Percentiles rank a stretch among this genome's conserved stretches.
phyloP scores from a whole-genome alignment of 1,284 basidiomycete genomes.

The Lignosus rhinocerotis region DNA sequence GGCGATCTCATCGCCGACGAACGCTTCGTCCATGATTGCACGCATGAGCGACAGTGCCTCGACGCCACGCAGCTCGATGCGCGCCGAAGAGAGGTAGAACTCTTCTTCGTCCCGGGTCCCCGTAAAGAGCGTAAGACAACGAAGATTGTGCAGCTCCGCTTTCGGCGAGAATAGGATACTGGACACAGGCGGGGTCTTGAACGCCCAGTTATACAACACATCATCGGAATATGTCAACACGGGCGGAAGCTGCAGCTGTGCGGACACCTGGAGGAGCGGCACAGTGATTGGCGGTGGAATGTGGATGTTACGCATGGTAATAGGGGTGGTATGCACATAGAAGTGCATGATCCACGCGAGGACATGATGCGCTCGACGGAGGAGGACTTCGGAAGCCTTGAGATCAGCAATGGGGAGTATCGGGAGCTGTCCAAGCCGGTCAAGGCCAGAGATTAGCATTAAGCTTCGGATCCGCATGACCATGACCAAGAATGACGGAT shows the following conservation, averaged over 20 bases:
- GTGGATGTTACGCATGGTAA: slow-evolving; percentile 45
- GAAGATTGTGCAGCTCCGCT: slow-evolving; percentile 54
- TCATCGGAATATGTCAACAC: slow-evolving; percentile 93
- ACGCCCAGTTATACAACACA: slow-evolving; percentile 90
- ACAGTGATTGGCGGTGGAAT: slow-evolving; percentile 78
- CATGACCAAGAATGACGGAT: neutral
- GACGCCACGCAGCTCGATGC: slow-evolving; percentile 92
- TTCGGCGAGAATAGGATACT: slow-evolving; percentile 29
- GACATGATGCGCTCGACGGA: slow-evolving; percentile 85
- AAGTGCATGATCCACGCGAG: slow-evolving; percentile 87
- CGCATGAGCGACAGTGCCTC: slow-evolving; percentile 87
- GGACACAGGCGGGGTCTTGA: slow-evolving; percentile 36
- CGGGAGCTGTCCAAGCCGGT: slow-evolving; percentile 38
- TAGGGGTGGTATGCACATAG: slow-evolving; percentile 81
- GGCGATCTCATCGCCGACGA: slow-evolving; percentile 83
- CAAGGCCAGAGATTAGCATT: neutral
- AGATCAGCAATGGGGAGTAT: slow-evolving; percentile 53
- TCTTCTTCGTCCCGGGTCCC: slow-evolving; percentile 83
- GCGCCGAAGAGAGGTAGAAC: slow-evolving; percentile 87
- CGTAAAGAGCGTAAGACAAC: slow-evolving; percentile 76
- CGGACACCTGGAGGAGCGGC: slow-evolving; percentile 78
- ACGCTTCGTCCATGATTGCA: slow-evolving; percentile 87
- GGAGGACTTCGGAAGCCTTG: slow-evolving; percentile 57
- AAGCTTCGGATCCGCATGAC: neutral
- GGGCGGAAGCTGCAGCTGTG: slow-evolving; percentile 82